A percentile compares a stretch with the other conserved stretches of the same genome.
These are phyloP conservation scores for Scutellaria baicalensis DNA, from an alignment of 257 asterid species.

Conservation along the genomic window DNA sequence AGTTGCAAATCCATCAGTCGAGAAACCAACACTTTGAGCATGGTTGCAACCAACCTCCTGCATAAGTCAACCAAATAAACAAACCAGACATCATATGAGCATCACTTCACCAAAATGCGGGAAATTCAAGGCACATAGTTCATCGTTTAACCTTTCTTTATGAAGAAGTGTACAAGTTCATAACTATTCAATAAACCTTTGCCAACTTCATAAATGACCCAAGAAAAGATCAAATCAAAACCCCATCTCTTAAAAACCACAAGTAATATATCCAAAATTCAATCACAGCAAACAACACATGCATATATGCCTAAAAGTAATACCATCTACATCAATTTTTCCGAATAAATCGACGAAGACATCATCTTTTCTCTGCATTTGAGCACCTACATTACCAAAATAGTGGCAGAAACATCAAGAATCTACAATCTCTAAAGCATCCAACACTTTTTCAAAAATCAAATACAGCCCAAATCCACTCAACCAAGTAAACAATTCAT, in stretches of 20 bases:
- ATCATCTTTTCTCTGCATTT: not conserved
- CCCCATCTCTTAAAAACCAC: too few relatives aligned
- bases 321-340: not conserved
- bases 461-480: conserved; percentile 1
- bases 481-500: not conserved
- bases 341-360: not conserved
- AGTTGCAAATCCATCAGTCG: conserved; percentile 95
- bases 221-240: too few relatives aligned
- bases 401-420: not conserved
- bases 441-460: too few relatives aligned
- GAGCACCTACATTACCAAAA: conserved; percentile 9
- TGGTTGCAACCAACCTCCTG: conserved; percentile 98
- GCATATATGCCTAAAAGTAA: not conserved
- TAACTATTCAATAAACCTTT: too few relatives aligned
- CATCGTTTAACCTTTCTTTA: too few relatives aligned
- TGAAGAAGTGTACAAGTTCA: too few relatives aligned
- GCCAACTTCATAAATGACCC: too few relatives aligned
- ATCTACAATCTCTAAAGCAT: conserved; percentile 6
- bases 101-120: not conserved
- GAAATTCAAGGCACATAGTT: not conserved
- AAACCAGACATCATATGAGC: not conserved
- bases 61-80: not conserved
- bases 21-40: conserved; percentile 90
- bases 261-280: not conserved
- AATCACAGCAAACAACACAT: not conserved